These are phyloP conservation scores for Serendipita sp. DNA, from an alignment of 768 basidiomycete species.

Conservation along the genomic window DNA sequence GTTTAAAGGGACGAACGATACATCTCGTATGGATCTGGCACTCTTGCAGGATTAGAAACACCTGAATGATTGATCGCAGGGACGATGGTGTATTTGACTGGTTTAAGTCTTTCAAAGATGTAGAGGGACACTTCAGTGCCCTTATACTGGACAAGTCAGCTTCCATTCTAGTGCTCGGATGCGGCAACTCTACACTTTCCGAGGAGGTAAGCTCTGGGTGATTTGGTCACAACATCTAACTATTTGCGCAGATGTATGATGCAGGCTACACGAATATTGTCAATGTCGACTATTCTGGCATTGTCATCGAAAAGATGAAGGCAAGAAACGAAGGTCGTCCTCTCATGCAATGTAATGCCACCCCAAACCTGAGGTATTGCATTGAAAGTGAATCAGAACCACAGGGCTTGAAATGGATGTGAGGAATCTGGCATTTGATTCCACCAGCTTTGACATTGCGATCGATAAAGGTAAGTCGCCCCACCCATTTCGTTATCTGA, in stretches of 20 bases:
- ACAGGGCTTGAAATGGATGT: constrained; percentile 80
- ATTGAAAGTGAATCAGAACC: neutral
- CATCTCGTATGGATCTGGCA: neutral
- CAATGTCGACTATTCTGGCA: constrained; percentile 64
- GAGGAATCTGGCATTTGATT: constrained; percentile 44
- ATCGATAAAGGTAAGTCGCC: constrained; percentile 55
- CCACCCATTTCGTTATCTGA: neutral
- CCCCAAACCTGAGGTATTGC: neutral
- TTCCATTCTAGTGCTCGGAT: constrained; percentile 51
- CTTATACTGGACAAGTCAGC: constrained; percentile 46
- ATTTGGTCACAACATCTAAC: constrained; percentile 39
- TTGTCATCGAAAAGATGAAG: constrained; percentile 63
- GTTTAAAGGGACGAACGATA: neutral
- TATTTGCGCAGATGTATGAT: constrained; percentile 54
- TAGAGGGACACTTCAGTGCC: constrained; percentile 43
- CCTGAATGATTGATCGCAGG: constrained; percentile 22
- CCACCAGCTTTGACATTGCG: constrained; percentile 54
- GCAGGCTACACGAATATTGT: constrained; percentile 70
- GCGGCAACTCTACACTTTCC: constrained; percentile 17
- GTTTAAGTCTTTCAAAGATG: constrained; percentile 70
- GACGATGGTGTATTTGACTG: constrained; percentile 64
- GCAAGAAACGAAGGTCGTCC: constrained; percentile 27
- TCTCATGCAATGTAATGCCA: neutral
- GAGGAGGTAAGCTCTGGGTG: constrained; percentile 36
- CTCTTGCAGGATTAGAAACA: neutral